phyloP scores from a whole-genome alignment of 371 early-diverging fungal genomes.

The Coemansia sp. region DNA sequence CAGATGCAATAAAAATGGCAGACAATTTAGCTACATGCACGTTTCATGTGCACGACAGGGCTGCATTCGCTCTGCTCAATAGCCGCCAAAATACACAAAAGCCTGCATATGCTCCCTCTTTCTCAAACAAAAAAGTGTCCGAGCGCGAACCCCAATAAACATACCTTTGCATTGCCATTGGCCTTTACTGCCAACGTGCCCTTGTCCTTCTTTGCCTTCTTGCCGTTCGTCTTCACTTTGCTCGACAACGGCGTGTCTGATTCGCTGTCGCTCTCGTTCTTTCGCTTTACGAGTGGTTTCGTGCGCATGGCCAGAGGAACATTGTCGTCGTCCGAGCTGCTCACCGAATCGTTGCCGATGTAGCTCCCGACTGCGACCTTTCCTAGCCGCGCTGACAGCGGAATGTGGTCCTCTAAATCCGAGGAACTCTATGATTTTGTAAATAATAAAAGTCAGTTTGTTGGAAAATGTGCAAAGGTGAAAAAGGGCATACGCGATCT shows the following conservation, averaged over 20 bases:
- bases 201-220: conserved; percentile 10
- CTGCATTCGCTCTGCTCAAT: not conserved
- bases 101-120: not conserved
- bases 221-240: conserved; percentile 41
- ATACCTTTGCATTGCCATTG: conserved; percentile 14
- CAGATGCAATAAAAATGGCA: not conserved
- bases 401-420: conserved; percentile 43
- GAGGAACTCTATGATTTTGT: conserved; percentile 26
- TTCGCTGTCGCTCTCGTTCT: conserved; percentile 43
- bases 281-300: conserved; percentile 6
- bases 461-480: too few species aligned
- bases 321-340: conserved; percentile 37
- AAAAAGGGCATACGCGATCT: not conserved
- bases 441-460: not conserved
- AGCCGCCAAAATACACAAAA: not conserved
- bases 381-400: conserved; percentile 28
- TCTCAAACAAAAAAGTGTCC: not conserved
- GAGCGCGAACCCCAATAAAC: not conserved
- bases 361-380: not conserved
- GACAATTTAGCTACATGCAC: not conserved
- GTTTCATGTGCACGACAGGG: not conserved
- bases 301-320: conserved; percentile 50
- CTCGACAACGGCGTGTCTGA: conserved; percentile 53
- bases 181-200: not conserved
- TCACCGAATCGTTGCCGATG: conserved; percentile 9